A percentile compares a stretch with the other conserved stretches of the same genome.
phyloP scores from a whole-genome alignment of 768 basidiomycete species.

The Amyloporia xantha region DNA sequence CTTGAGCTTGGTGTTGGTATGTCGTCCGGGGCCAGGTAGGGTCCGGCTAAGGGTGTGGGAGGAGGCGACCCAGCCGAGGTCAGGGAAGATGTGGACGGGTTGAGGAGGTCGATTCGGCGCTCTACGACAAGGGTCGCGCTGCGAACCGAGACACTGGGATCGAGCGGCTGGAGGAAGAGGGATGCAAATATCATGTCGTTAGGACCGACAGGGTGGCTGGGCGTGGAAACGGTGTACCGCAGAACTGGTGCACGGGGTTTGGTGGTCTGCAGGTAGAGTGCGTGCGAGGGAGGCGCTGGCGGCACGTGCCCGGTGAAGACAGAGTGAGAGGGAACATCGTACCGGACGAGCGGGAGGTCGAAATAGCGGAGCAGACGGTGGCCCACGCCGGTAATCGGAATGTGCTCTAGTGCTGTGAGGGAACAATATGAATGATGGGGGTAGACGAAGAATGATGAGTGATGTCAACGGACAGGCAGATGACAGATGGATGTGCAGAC shows the following conservation, averaged over 20 bases:
- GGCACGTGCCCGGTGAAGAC: slow-evolving; percentile 17
- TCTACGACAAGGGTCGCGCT: slow-evolving; percentile 62
- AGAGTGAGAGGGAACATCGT: slow-evolving; percentile 37
- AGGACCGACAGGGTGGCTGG: slow-evolving; percentile 59
- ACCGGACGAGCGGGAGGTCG: slow-evolving; percentile 67
- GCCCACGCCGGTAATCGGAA: slow-evolving; percentile 59
- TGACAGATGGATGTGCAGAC: slow-evolving; percentile 16
- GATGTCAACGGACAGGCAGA: slow-evolving; percentile 4
- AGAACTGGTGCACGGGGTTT: slow-evolving; percentile 54
- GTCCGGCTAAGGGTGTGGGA: neutral
- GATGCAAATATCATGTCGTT: slow-evolving; percentile 65
- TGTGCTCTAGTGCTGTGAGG: slow-evolving; percentile 59
- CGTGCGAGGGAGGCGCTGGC: slow-evolving; percentile 29
- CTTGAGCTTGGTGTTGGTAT: neutral
- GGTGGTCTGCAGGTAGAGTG: slow-evolving; percentile 32
- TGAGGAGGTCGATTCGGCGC: slow-evolving; percentile 57
- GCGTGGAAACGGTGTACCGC: slow-evolving; percentile 52
- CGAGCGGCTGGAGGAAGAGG: slow-evolving; percentile 53
- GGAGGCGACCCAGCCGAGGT: slow-evolving; percentile 1
- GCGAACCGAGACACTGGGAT: slow-evolving; percentile 51
- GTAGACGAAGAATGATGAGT: slow-evolving; percentile 3
- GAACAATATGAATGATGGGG: neutral
- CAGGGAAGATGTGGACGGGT: slow-evolving; percentile 5
- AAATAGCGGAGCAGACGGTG: slow-evolving; percentile 61
- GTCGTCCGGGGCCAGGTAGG: neutral